Evolutionary conservation across 2,329 filamentous ascomycete genomes (phyloP), one percentile per base, ranked within the genome.

Genomic region (Trichoderma aggressivum): DNA sequence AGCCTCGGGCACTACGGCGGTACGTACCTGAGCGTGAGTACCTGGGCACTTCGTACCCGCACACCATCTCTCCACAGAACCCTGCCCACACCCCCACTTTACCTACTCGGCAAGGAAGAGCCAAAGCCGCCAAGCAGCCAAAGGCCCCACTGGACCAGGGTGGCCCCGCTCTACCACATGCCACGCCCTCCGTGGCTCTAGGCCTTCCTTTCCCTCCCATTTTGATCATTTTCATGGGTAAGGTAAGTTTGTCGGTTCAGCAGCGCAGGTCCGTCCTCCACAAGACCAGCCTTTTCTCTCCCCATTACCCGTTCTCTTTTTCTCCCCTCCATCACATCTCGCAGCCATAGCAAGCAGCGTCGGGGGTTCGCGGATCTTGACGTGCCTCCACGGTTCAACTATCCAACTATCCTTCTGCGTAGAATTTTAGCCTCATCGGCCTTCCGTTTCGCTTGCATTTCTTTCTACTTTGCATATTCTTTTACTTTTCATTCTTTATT

Each of bases 191-290:
- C 75, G 79, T 80, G 75, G 14, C 11, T 56, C 24, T 80, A 80
- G 71, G 4, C 47, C 74, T 76, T 77, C 79, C 79, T 79, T 81
- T 81, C 78, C 77, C 80, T 80, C 76, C 78, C 77, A 77, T 80
- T 79, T 73, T 79, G 78, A 77, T 83, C 77, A 77, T 80, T 79
- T 72, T 79, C 78, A 77, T 83, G 81, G 81, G 81, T 83, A 76
- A 83, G 81, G 81, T 78, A 77, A 83, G 81, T 83, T 68, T 83
- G 50, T 79, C 74, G 74, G 75, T 76, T 78, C 77, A 80, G 79
- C 75, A 77, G 75, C 77, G 80, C 78, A 81, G 78, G 79, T 81
- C 78, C 77, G 81, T 81, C 78, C 78, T 80, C 79, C 80, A 80
- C 79, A 79, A 78, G 73, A 79, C 75, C 75, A 74, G 78, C 78